These are phyloP conservation scores for Strigomonas culicis DNA, from an alignment of 208 protist species.

Conservation along the genomic window DNA sequence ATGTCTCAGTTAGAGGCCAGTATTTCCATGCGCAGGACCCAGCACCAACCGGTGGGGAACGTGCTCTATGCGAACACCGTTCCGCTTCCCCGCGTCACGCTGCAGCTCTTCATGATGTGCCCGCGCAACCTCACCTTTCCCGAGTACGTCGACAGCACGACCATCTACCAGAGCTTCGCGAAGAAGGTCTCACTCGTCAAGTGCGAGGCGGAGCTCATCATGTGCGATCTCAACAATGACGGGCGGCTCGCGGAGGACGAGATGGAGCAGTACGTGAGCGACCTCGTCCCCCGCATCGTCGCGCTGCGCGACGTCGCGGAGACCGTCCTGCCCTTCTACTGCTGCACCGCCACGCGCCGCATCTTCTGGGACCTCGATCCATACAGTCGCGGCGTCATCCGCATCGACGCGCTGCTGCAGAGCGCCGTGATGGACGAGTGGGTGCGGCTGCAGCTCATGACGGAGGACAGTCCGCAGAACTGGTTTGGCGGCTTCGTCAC, in stretches of 20 bases:
- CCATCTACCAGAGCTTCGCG: conserved; percentile 69
- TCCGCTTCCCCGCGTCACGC: conserved; percentile 39
- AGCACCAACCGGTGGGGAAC: conserved; percentile 26
- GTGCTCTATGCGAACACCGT: conserved; percentile 43
- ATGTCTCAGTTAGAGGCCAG: not conserved
- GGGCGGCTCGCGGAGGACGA: conserved; percentile 84
- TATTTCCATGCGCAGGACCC: not conserved
- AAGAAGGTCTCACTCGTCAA: conserved; percentile 85
- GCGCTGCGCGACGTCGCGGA: conserved; percentile 55
- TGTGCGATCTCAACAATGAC: conserved; percentile 86
- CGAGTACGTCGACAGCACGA: conserved; percentile 45
- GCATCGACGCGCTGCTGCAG: conserved; percentile 75
- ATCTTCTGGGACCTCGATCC: conserved; percentile 90
- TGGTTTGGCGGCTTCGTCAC: conserved; percentile 78
- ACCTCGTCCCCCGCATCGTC: conserved; percentile 68
- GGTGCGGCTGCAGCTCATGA: conserved; percentile 79
- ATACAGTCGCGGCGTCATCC: conserved; percentile 60
- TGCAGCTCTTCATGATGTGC: conserved; percentile 68
- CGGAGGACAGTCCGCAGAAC: conserved; percentile 71
- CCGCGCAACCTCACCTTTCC: conserved; percentile 34
- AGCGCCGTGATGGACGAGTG: conserved; percentile 87
- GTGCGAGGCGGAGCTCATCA: conserved; percentile 76
- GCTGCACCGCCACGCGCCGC: conserved; percentile 84
- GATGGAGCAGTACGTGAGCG: conserved; percentile 82
- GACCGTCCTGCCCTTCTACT: conserved; percentile 84